Evolutionary conservation across 768 basidiomycete genomes (phyloP), one percentile per base, ranked within the genome.

Genomic region (Boletus huronensis): DNA sequence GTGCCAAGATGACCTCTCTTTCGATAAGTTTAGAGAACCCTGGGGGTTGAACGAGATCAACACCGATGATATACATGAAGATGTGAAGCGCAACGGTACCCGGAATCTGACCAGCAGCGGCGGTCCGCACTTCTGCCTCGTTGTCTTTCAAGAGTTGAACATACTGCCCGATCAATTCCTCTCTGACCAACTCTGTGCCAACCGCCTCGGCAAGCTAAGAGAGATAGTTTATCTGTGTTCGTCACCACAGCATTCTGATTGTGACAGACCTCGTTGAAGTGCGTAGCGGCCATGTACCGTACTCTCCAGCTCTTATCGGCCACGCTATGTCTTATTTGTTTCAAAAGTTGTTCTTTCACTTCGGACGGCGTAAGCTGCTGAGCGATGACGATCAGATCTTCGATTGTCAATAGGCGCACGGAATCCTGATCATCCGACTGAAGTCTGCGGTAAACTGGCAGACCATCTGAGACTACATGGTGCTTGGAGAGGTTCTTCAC

Each of bases 241-340:
- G 36, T 36, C n/a, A 11, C 36, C 9, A 35, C 11, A 6, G 35
- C 1, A 14, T 44, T 60, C 42, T 28, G 38, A 28, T 32, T 1
- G 23, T 35, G 16, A 58, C 77, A 53, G 59, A 90, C 93, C 80
- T 94, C 89, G 60, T 98, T 97, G 73, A 98, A 98, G 70, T 98
- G 92, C 59, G 83, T 93, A 2, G 95, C 96, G 16, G 94, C 93
- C 95, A 98, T 98, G 72, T 98, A 99, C 69, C 97, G 80, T 50
- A 99, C 97, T 61, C 97, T 80, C 97, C 97, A 99, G 69, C 93
- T 96, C 78, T 98, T 97, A 72, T 99, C 97, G 11, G 85, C 79
- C 46, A 97, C 87, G 59, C 89, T 90, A 57, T 87, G 82, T 65
- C 91, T 84, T 64, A 98, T 87, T 70, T 95, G 89, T 60, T 88